phyloP scores from a whole-genome alignment of 306 rosid genomes.

The Cucumis hystrix region DNA sequence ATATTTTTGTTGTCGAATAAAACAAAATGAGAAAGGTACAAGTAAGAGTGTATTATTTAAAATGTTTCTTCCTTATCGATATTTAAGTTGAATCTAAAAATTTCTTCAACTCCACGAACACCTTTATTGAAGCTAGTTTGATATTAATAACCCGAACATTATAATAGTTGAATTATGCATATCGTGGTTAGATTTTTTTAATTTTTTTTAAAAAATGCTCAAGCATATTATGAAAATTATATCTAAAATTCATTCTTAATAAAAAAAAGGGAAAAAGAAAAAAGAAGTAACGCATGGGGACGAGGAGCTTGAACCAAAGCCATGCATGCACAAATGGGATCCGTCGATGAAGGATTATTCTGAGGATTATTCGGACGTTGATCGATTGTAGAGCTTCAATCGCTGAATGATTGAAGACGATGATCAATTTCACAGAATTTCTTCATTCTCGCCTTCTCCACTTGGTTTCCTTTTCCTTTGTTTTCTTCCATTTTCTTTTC shows the following conservation, averaged over 20 bases:
- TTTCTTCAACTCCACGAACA: no score
- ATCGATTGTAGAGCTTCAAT: not conserved
- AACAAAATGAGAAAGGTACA: no score
- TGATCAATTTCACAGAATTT: constrained; percentile 6
- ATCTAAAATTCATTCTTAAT: not conserved
- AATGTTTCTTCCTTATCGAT: no score
- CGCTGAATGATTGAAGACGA: not conserved
- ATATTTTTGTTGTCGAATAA: no score
- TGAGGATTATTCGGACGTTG: not conserved
- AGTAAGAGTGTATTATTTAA: no score
- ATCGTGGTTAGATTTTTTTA: no score
- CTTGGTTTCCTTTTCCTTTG: constrained; percentile 5
- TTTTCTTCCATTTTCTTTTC: not conserved
- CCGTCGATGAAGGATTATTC: not conserved
- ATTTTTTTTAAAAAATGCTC: no score
- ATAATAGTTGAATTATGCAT: no score
- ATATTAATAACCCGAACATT: no score
- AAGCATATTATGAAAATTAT: not conserved
- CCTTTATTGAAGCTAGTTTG: no score
- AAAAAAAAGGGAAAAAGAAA: not conserved
- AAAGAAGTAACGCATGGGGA: not conserved
- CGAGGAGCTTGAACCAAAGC: not conserved
- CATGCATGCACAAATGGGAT: constrained; percentile 3
- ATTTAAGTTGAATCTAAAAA: no score
- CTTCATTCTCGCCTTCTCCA: constrained; percentile 2